These are phyloP conservation scores for Agaricus blazei DNA, from an alignment of 768 basidiomycete genomes.

Conservation along the genomic window DNA sequence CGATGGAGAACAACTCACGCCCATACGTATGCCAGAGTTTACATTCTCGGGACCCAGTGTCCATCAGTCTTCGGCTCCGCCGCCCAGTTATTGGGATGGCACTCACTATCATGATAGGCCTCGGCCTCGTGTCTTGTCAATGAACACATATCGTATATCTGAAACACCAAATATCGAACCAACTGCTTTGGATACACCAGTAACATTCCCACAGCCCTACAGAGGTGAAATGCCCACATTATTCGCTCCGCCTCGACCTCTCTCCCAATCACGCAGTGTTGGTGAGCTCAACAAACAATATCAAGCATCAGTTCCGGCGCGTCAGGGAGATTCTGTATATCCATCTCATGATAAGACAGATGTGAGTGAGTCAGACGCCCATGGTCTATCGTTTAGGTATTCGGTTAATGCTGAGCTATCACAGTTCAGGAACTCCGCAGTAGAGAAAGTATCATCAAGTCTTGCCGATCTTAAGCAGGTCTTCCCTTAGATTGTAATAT, in stretches of 20 bases:
- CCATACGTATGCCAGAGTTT: too few relatives aligned
- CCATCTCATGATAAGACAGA: constrained; percentile 20
- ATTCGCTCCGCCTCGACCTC: constrained; percentile 15
- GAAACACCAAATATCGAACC: neutral
- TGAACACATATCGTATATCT: neutral
- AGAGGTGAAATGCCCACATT: constrained; percentile 28
- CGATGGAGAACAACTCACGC: too few relatives aligned
- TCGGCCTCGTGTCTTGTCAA: constrained; percentile 1
- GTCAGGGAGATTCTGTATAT: constrained; percentile 22
- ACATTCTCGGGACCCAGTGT: too few relatives aligned
- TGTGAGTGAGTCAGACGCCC: neutral
- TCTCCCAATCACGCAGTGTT: constrained; percentile 32
- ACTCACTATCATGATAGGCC: neutral
- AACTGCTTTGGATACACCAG: neutral
- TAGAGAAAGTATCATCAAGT: neutral
- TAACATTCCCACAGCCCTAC: constrained; percentile 45
- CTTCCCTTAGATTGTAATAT: constrained; percentile 18
- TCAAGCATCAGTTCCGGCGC: constrained; percentile 10
- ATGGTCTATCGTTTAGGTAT: neutral
- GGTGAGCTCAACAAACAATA: constrained; percentile 27
- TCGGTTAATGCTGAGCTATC: neutral
- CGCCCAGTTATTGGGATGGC: constrained; percentile 3
- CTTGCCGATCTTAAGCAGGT: neutral
- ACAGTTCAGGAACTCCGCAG: neutral
- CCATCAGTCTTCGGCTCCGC: neutral